A percentile compares a stretch with the other conserved stretches of the same genome.
phyloP scores from a whole-genome alignment of 2,329 filamentous ascomycete species.

The Dendryphion nanum region DNA sequence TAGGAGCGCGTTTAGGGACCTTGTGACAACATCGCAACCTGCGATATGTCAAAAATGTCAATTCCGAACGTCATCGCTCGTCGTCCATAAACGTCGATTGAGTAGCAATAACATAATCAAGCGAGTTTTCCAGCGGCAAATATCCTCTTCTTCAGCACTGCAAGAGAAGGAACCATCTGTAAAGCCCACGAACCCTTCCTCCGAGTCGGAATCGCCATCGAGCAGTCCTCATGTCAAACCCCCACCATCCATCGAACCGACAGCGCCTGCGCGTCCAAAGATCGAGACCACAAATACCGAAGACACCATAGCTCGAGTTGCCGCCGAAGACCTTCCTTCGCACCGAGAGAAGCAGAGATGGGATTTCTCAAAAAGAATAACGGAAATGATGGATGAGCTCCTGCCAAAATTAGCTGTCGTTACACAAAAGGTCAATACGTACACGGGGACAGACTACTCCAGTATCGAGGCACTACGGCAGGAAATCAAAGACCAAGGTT shows the following conservation, averaged over 20 bases:
- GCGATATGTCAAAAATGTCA: slow-evolving; percentile 30
- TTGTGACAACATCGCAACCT: slow-evolving; percentile 7
- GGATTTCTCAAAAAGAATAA: slow-evolving; percentile 60
- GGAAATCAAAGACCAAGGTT: slow-evolving; percentile 69
- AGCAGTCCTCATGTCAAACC: too few species aligned
- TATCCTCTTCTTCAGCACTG: background rate
- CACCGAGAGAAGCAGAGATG: slow-evolving; percentile 55
- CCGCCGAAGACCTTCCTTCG: slow-evolving; percentile 50
- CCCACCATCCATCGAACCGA: background rate
- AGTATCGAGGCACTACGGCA: slow-evolving; percentile 83
- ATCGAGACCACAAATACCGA: slow-evolving; percentile 4
- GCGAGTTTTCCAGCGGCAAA: background rate
- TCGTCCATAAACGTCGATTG: background rate
- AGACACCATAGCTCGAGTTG: slow-evolving; percentile 31
- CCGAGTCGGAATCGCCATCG: too few species aligned
- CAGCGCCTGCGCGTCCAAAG: background rate
- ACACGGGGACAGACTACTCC: slow-evolving; percentile 83
- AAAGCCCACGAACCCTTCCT: background rate
- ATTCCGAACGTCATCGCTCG: slow-evolving; percentile 21
- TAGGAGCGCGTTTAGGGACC: slow-evolving; percentile 4
- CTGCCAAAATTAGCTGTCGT: slow-evolving; percentile 83
- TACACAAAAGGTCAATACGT: slow-evolving; percentile 84
- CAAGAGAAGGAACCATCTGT: too few species aligned
- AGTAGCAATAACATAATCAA: background rate
- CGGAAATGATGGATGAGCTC: slow-evolving; percentile 79